A percentile compares a stretch with the other conserved stretches of the same genome.
Conservation (phyloP, 495 filamentous ascomycete species). For the Aspergillus olivimuriae region DNA sequence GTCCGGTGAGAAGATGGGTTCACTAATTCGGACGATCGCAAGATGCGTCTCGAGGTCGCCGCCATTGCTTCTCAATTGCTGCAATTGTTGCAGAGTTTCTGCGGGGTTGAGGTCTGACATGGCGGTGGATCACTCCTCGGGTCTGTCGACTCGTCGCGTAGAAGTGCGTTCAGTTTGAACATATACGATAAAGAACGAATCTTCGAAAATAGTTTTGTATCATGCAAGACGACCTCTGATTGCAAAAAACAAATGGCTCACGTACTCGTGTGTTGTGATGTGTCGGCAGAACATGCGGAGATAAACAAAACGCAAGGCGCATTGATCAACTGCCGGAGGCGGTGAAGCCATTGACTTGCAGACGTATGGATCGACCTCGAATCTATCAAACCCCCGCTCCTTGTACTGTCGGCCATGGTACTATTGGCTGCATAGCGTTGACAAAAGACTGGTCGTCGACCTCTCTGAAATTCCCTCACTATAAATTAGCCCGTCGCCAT, state of each 20-base stretch:
- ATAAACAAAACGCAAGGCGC: conserved; percentile 16
- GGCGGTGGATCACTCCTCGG: too few species aligned
- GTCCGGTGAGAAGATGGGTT: conserved; percentile 55
- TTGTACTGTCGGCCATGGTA: not conserved
- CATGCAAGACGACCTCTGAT: too few species aligned
- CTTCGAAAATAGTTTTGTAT: too few species aligned
- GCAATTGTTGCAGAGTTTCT: conserved; percentile 32
- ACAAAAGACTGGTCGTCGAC: not conserved
- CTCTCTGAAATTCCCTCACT: not conserved
- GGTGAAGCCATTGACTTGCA: conserved; percentile 9
- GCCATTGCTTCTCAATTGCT: conserved; percentile 36
- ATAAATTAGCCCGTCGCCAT: not conserved
- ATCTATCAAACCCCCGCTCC: too few species aligned
- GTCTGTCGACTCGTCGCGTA: too few species aligned
- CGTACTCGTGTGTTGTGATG: too few species aligned
- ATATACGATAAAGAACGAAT: too few species aligned
- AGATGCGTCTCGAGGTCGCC: conserved; percentile 47
- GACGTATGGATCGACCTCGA: not conserved
- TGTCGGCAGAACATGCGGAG: conserved; percentile 15
- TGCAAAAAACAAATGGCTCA: too few species aligned
- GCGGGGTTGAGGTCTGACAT: conserved; percentile 22
- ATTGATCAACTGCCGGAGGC: conserved; percentile 11
- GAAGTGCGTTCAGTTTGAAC: too few species aligned
- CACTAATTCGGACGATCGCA: conserved; percentile 68
- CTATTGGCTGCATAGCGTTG: not conserved